Conservation (phyloP, 345 rosid species). For the Eucalyptus decipiens region DNA sequence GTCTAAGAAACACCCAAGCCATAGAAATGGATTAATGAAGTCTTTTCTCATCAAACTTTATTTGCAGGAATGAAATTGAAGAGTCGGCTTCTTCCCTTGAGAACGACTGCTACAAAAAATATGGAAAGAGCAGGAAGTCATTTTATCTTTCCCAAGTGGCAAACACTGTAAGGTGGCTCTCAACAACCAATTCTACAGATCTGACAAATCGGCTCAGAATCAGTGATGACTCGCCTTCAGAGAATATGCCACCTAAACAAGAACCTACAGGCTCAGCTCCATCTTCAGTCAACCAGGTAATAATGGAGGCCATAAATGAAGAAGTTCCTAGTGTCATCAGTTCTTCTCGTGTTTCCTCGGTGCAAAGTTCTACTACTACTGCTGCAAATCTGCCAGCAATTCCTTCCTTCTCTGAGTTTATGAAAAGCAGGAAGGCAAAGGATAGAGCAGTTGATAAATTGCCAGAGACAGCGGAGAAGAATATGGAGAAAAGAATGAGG, state of each 20-base stretch:
- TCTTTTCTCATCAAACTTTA: background rate
- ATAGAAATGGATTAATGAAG: background rate
- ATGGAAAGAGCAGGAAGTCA: slow-evolving; percentile 79
- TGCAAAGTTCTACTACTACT: background rate
- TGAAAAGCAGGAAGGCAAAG: slow-evolving; percentile 25
- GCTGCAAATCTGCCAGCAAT: slow-evolving; percentile 30
- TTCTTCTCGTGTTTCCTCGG: background rate
- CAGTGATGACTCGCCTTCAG: background rate
- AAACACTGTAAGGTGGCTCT: slow-evolving; percentile 74
- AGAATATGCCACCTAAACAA: background rate
- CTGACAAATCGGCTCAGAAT: slow-evolving; percentile 18
- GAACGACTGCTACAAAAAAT: slow-evolving; percentile 66
- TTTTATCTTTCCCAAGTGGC: slow-evolving; percentile 83
- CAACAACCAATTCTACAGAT: slow-evolving; percentile 28
- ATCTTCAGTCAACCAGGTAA: background rate
- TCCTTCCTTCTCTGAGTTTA: slow-evolving; percentile 78
- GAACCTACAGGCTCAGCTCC: slow-evolving; percentile 2
- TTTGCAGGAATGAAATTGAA: slow-evolving; percentile 45
- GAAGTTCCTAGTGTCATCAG: background rate
- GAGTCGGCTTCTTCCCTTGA: slow-evolving; percentile 52
- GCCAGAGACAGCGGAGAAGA: slow-evolving; percentile 9
- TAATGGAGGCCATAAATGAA: background rate
- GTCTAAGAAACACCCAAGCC: background rate
- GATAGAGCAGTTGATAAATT: slow-evolving; percentile 10
- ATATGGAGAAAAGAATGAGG: slow-evolving; percentile 43